Base-by-base conservation (phyloP, 208 protist genomes). In the Porcisia hertigi region DNA sequence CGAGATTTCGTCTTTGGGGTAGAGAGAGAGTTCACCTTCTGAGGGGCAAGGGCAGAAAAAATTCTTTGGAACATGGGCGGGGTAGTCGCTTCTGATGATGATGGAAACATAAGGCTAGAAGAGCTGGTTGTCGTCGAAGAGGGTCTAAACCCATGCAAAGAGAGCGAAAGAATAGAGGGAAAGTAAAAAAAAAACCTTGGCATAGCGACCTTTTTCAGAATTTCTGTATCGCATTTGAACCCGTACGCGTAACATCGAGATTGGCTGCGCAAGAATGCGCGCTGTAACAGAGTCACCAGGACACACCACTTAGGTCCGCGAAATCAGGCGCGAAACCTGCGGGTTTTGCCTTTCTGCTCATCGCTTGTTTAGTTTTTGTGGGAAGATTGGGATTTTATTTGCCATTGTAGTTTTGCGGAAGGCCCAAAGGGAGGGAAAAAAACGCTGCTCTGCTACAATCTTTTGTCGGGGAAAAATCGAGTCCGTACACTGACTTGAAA, bases 1-100 rank as follows among this genome's bases (percentile, higher is more conserved):
- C 83, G 73, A 53, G 84, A 76, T 73, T 88, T 91, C 36, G 82
- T 80, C 58, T 88, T 84, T 57, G 88, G 82, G 3, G 83, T 76
- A 39, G 83, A 88, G n/a, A 87, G 47, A 69, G 84, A 79, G 41
- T 89, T 89, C n/a, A 73, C 76, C 25, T 83, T 78, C 45, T 85
- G 80, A 62, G 84, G 78, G 9, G 79, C 30, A 82, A 52, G 88
- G 79, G 63, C 78, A 85, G 70, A 88, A 83, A 53, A 78, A 47
- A 75, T 88, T 88, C 58, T 75, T 86, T 23, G 80, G 75, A 62
- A 60, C 59, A 53, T 74, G 49, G 12, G 72, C 58, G 14, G 16
- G 34, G 72, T 34, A 34, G 65, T 64, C 57, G 74, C 77, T 77
- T 65, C 11, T 41, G 45, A 16, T 7, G 25, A 57, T 25, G 11